phyloP scores from a whole-genome alignment of 2,329 filamentous ascomycete species.

The Davidsoniella neocaledoniae region DNA sequence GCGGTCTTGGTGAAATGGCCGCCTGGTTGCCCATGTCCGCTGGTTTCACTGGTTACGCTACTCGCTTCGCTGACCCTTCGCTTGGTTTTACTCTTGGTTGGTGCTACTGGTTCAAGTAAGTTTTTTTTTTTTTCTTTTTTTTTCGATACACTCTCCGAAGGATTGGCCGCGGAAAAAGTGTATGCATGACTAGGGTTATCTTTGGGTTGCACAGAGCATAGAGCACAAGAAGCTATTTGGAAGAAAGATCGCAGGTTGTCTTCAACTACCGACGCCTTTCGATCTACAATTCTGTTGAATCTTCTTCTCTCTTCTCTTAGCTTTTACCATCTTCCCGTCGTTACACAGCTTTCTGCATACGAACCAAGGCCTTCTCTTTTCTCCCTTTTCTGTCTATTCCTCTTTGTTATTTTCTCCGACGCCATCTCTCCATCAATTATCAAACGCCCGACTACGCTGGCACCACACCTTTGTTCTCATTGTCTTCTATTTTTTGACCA shows the following conservation, averaged over 20 bases:
- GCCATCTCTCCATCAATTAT: neutral
- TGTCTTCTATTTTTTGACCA: neutral
- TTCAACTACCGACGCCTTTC: neutral
- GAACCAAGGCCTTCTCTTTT: neutral
- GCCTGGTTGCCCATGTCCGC: conserved; percentile 62
- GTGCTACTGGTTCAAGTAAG: conserved; percentile 30
- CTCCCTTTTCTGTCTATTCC: neutral
- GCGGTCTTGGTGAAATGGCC: conserved; percentile 68
- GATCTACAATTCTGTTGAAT: neutral
- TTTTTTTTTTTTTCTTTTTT: conserved; percentile 13
- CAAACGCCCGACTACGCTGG: neutral
- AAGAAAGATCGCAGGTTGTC: no score
- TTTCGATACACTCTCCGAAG: neutral
- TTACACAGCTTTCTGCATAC: no score
- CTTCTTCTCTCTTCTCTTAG: neutral
- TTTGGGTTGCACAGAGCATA: no score
- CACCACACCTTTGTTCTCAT: neutral
- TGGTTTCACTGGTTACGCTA: conserved; percentile 69
- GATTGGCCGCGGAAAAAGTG: neutral
- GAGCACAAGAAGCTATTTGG: no score
- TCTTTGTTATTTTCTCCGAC: neutral
- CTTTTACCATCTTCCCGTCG: no score
- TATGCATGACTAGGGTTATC: no score
- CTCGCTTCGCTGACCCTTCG: conserved; percentile 63
- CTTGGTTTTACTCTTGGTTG: conserved; percentile 66